Percentiles rank a stretch among this genome's conserved stretches.
Conservation (phyloP, 2,329 filamentous ascomycete species). For the Fusarium fujikuroi region DNA sequence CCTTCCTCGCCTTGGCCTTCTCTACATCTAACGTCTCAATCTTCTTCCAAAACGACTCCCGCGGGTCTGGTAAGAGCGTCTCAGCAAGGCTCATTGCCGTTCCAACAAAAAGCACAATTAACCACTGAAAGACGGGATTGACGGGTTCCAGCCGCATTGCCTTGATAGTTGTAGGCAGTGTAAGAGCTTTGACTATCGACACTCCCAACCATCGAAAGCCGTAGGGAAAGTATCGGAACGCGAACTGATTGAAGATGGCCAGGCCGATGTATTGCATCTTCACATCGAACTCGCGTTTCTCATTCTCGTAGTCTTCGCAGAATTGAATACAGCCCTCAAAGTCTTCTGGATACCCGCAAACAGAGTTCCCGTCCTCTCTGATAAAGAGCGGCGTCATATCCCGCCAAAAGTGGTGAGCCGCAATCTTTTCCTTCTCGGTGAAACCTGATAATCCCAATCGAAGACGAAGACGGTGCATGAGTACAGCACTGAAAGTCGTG, state of each 20-base stretch:
- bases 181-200: not conserved
- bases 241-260: constrained; percentile 3
- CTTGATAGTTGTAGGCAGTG: not conserved
- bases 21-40: not conserved
- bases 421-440: not conserved
- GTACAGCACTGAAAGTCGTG: not conserved
- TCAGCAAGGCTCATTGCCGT: not conserved
- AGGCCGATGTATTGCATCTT: constrained; percentile 1
- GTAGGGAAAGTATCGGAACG: not conserved
- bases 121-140: not conserved
- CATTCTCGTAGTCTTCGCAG: not conserved
- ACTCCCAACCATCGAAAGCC: not conserved
- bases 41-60: constrained; percentile 1
- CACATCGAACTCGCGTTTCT: not conserved
- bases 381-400: not conserved
- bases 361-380: not conserved
- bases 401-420: not conserved
- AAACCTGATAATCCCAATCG: not conserved
- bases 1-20: not conserved
- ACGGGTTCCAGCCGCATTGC: not conserved
- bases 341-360: not conserved
- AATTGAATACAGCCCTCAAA: not conserved
- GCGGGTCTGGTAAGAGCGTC: not conserved
- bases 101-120: not conserved
- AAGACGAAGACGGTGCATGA: not conserved